phyloP scores from a whole-genome alignment of 331 rosid species.

The Stylosanthes scabra region DNA sequence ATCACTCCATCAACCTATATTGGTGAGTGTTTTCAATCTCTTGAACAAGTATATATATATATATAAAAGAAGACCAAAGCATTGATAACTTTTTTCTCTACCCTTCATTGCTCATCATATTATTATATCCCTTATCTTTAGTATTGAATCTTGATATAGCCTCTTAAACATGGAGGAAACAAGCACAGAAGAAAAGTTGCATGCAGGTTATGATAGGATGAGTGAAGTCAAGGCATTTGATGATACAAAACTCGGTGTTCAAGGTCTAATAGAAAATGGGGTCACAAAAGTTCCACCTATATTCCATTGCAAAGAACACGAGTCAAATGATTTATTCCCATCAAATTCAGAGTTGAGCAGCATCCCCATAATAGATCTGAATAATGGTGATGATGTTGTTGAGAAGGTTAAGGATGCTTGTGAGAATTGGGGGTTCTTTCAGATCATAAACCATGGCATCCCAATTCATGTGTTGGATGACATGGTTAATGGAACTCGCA shows the following conservation, averaged over 20 bases:
- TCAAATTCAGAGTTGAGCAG: background rate
- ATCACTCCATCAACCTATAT: too few relatives aligned
- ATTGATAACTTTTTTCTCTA: too few relatives aligned
- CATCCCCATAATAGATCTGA: constrained; percentile 23
- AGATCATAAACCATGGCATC: constrained; percentile 34
- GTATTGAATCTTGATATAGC: background rate
- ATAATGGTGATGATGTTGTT: background rate
- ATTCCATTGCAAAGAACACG: background rate
- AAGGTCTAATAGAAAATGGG: constrained; percentile 29
- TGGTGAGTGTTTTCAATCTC: too few relatives aligned
- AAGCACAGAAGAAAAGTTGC: constrained; percentile 1
- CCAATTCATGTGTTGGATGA: constrained; percentile 31
- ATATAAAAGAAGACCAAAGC: too few relatives aligned
- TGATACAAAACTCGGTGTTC: constrained; percentile 33
- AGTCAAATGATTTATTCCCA: background rate
- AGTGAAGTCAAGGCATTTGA: constrained; percentile 34
- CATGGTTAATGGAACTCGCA: constrained; percentile 27
- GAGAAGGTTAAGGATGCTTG: constrained; percentile 2
- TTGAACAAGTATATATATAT: too few relatives aligned
- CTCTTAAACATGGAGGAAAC: background rate
- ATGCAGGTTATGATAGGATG: constrained; percentile 14
- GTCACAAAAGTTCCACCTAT: constrained; percentile 33
- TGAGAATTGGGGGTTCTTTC: constrained; percentile 36
- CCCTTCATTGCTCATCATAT: too few relatives aligned
- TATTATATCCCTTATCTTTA: too few relatives aligned